Evolutionary conservation across 2,329 filamentous ascomycete species (phyloP), one percentile per base, ranked within the genome.

Genomic region (Epichloe gansuensis): DNA sequence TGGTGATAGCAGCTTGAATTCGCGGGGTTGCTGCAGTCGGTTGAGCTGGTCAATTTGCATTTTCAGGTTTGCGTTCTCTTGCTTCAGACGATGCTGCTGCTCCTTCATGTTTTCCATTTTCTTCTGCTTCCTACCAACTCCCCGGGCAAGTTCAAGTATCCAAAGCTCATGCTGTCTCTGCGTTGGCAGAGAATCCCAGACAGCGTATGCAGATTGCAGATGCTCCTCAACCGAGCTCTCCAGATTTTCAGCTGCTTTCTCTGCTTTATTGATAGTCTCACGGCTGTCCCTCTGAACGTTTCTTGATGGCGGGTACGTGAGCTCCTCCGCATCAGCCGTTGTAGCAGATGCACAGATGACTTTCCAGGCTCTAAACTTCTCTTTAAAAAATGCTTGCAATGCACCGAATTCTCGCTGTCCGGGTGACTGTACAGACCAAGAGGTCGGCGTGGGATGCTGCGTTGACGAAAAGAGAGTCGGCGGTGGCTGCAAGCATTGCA

Each of bases 391-490:
- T 50, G 75, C 69, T 42, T 80, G 75, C 15, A 96, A 72, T 1
- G 87, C 84, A 15, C 86, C 81, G 49, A 81, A 82, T 65, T 95
- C 87, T 57, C 82, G 80, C 55, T 81, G 74, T 1, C 80, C 82
- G 0, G 90, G 90, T 1, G 87, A 83, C 23, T 80, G 73, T 35
- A 95, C 78, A 0, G 89, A 89, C 82, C 91, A 95, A 0, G 88
- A 93, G 3, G 83, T 80, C 21, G 80, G 74, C 0, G 85, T 88
- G 2, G 89, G 75, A 61, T 94, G 85, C 34, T 89, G 88, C 6
- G 84, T 87, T 0, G 84, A 80, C 9, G 87, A 85, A 69, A 90
- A 91, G 6, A 96, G 74, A 0, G 88, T 93, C 4, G 87, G 83
- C 3, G 90, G 89, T 9, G 87, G 76, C 38, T 85, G 81, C 1